A percentile compares a stretch with the other conserved stretches of the same genome.
Conservation (phyloP, 495 filamentous ascomycete species). For the Penicillium salamii region DNA sequence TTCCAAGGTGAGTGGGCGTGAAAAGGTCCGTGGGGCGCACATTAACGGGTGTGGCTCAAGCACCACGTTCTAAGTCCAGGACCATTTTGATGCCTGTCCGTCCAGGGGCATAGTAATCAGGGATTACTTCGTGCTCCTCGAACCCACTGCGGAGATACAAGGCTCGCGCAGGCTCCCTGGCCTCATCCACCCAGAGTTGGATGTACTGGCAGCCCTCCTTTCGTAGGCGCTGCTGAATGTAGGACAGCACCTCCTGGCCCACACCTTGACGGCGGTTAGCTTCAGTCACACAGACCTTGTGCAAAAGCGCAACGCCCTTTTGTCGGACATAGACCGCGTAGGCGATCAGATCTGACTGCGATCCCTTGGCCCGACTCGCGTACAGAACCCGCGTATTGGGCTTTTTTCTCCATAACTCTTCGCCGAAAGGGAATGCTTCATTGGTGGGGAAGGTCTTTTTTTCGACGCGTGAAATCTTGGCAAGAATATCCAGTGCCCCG, state of each 20-base stretch:
- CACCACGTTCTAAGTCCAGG: conserved; percentile 37
- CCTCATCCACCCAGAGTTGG: conserved; percentile 61
- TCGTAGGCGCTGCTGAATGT: conserved; percentile 44
- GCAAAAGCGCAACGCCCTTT: conserved; percentile 50
- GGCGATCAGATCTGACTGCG: conserved; percentile 32
- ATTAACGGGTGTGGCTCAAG: conserved; percentile 19
- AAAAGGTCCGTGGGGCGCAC: conserved; percentile 3
- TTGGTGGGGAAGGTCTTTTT: conserved; percentile 57
- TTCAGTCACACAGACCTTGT: conserved; percentile 58
- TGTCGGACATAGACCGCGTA: conserved; percentile 56
- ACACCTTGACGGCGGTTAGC: conserved; percentile 52
- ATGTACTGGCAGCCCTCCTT: conserved; percentile 54
- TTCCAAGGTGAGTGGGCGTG: conserved; percentile 2
- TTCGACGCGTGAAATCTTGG: conserved; percentile 48
- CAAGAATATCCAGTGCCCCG: conserved; percentile 39
- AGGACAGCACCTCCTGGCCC: conserved; percentile 48
- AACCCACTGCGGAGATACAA: conserved; percentile 53
- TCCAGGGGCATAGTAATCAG: conserved; percentile 57
- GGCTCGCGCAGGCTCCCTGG: conserved; percentile 44
- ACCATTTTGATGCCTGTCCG: conserved; percentile 56
- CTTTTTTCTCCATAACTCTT: conserved; percentile 52
- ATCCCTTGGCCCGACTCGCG: conserved; percentile 28
- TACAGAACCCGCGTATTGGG: conserved; percentile 54
- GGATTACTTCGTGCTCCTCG: conserved; percentile 47
- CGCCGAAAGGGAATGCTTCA: conserved; percentile 52